Conservation (phyloP, 2,329 filamentous ascomycete species). For the Verticillium nonalfalfae region DNA sequence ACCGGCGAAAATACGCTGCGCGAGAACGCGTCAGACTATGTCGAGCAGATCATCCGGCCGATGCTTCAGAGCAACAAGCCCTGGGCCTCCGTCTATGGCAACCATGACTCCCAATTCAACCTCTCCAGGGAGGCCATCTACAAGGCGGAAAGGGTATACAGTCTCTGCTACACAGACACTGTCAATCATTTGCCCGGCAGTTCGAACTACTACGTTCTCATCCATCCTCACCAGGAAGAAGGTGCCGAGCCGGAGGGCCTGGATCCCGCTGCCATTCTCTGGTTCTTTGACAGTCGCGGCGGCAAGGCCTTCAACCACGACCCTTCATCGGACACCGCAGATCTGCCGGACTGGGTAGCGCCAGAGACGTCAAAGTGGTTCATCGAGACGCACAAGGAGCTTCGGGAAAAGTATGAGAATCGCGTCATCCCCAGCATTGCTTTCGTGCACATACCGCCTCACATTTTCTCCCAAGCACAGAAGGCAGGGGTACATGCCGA, state of each 20-base stretch:
- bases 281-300: constrained; percentile 47
- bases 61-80: constrained; percentile 35
- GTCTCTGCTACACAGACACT: constrained; percentile 36
- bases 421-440: constrained; percentile 12
- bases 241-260: background rate
- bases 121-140: constrained; percentile 30
- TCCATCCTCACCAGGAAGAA: background rate
- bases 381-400: constrained; percentile 17
- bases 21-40: constrained; percentile 40
- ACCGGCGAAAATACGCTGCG: constrained; percentile 49
- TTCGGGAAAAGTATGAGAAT: constrained; percentile 8
- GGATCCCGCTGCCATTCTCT: constrained; percentile 34
- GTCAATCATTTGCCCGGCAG: constrained; percentile 9
- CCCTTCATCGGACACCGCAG: constrained; percentile 27
- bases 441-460: constrained; percentile 13
- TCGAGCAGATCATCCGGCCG: constrained; percentile 42
- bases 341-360: constrained; percentile 35
- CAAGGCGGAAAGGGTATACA: constrained; percentile 47
- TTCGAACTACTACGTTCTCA: constrained; percentile 14
- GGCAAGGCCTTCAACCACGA: background rate
- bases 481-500: constrained; percentile 17
- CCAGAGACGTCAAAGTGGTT: constrained; percentile 39
- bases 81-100: constrained; percentile 56
- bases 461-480: constrained; percentile 11
- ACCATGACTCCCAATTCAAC: constrained; percentile 49